phyloP scores from a whole-genome alignment of 208 protist genomes.

The Tritrichomonas musculus region DNA sequence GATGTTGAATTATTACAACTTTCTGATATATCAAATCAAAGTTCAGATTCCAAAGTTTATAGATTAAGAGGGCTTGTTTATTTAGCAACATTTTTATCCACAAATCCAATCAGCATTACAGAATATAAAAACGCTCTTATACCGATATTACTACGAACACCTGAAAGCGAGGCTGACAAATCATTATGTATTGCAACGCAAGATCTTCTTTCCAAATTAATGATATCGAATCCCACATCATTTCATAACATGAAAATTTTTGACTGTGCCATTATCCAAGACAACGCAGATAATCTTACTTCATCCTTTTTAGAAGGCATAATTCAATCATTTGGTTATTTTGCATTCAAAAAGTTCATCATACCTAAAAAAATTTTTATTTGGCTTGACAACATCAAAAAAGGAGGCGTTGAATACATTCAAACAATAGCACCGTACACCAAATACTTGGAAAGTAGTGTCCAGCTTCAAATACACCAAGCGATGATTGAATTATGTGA shows the following conservation, averaged over 20 bases:
- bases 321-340: not conserved
- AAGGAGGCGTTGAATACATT: not conserved
- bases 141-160: not conserved
- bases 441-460: not conserved
- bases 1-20: not conserved
- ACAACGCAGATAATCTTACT: not conserved
- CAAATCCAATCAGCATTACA: not conserved
- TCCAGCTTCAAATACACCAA: not conserved
- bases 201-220: not conserved
- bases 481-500: not conserved
- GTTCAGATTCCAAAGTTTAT: not conserved
- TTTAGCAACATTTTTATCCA: not conserved
- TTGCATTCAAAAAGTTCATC: not conserved
- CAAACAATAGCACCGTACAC: not conserved
- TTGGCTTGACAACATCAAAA: not conserved
- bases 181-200: not conserved
- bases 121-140: not conserved
- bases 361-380: not conserved
- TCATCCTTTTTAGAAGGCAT: not conserved
- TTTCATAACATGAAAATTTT: not conserved
- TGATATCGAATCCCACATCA: not conserved
- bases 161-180: not conserved
- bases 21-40: not conserved
- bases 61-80: not conserved
- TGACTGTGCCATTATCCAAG: not conserved